phyloP scores from a whole-genome alignment of 352 stramenopile species.

The Phytophthora pini region DNA sequence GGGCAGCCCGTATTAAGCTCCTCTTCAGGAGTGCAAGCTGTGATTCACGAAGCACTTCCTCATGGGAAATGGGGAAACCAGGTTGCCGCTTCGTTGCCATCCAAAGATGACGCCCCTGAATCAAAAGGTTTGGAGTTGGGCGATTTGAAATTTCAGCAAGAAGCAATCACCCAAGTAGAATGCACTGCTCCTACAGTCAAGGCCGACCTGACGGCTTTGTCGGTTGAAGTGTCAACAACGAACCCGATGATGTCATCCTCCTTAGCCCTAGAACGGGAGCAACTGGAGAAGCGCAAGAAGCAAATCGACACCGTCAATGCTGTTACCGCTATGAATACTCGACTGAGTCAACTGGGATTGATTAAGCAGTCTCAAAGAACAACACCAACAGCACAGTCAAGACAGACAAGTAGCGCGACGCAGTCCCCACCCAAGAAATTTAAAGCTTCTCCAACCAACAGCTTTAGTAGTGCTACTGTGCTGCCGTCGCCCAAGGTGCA shows the following conservation, averaged over 20 bases:
- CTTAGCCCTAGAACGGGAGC: slow-evolving; percentile 70
- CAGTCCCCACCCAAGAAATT: slow-evolving; percentile 3
- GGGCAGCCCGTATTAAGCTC: slow-evolving; percentile 20
- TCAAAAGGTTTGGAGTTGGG: background rate
- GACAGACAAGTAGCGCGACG: background rate
- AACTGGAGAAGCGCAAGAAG: slow-evolving; percentile 73
- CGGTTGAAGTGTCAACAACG: slow-evolving; percentile 32
- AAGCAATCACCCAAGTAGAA: background rate
- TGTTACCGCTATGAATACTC: slow-evolving; percentile 77
- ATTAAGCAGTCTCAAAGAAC: slow-evolving; percentile 26
- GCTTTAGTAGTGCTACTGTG: background rate
- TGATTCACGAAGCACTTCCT: background rate
- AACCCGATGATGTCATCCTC: slow-evolving; percentile 36
- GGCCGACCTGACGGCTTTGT: slow-evolving; percentile 42
- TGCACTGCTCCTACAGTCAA: slow-evolving; percentile 6
- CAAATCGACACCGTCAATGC: slow-evolving; percentile 80
- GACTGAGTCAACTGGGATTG: slow-evolving; percentile 66
- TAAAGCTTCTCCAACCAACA: slow-evolving; percentile 4
- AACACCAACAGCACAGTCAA: slow-evolving; percentile 5
- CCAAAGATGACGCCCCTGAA: background rate
- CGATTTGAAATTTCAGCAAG: background rate
- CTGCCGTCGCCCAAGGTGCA: background rate
- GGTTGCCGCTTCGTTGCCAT: slow-evolving; percentile 6
- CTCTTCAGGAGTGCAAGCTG: background rate
- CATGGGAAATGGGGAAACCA: slow-evolving; percentile 31